Base-by-base conservation (phyloP, 352 stramenopile genomes). In the Phytophthora hibernalis region DNA sequence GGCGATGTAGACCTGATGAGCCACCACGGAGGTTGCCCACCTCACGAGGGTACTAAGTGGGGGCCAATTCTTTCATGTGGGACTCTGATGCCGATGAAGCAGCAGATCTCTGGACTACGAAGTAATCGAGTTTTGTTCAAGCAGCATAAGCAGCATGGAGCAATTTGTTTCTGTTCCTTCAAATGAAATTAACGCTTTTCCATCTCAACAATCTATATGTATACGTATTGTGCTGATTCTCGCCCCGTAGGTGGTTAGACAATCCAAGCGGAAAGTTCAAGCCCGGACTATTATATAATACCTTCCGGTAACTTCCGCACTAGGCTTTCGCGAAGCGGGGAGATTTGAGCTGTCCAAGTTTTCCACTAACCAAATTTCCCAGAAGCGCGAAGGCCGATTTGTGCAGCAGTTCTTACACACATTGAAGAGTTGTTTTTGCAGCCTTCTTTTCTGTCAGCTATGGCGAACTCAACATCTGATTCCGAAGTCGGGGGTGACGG, bases 31-130 rank as follows among this genome's bases (percentile, higher is more conserved):
- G 86, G 88, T 3, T 96, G 86, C 22, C 88, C 88, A 30, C 86
- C 85, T n/a, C 81, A 91, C 47, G 80, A 93, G 38, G 88, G 88
- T 18, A 62, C 88, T 62, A 95, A 93, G 51, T 95, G 84, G 82
- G 87, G 85, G 75, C 85, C 30, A 95, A 95, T 56, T 91, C 81
- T 47, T 95, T 95, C 71, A 92, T 91, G 83, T 95, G 87, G 87
- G 77, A 95, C 61, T 81, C 85, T 22, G 87, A 95, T 53, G 83
- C 85, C 18, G 82, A 91, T 52, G 87, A 95, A 77, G 85, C 78
- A 43, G 80, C 78, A 26, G 75, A 90, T 54, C 72, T 94, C 15
- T 93, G 86, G 86, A 89, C 77, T 13, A 90, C 73, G 40, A 92
- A 90, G 78, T 90, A 72, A 73, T 88, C 18, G 21, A 44, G 37